phyloP scores from a whole-genome alignment of 208 protist genomes.

The Blechomonas ayalai region DNA sequence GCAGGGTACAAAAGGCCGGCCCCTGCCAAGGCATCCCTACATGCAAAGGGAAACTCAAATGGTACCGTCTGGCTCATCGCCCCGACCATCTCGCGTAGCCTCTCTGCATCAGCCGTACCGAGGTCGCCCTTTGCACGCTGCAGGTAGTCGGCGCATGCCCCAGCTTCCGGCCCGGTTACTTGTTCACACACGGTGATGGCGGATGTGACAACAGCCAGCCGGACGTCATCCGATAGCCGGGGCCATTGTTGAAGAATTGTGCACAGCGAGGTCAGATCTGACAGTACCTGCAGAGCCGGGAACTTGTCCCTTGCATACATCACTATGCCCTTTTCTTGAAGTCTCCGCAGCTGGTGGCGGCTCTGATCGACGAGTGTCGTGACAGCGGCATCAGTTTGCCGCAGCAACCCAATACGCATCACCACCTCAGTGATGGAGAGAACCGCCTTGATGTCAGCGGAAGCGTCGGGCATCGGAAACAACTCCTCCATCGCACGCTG shows the following conservation, averaged over 20 bases:
- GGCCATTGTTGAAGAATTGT: conserved; percentile 32
- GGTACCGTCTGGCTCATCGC: conserved; percentile 10
- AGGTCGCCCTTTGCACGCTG: conserved; percentile 1
- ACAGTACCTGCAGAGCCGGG: conserved; percentile 36
- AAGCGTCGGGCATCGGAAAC: conserved; percentile 19
- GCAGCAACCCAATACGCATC: conserved; percentile 31
- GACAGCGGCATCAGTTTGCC: conserved; percentile 13
- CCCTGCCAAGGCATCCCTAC: too few relatives aligned
- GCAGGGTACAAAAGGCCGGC: too few relatives aligned
- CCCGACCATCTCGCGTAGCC: conserved; percentile 3
- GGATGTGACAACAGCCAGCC: neutral
- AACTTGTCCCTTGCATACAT: conserved; percentile 15
- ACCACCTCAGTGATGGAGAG: conserved; percentile 37
- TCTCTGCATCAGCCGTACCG: neutral
- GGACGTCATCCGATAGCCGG: conserved; percentile 9
- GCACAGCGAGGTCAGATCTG: conserved; percentile 49
- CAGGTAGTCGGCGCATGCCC: neutral
- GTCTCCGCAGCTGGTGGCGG: conserved; percentile 19
- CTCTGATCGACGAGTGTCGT: conserved; percentile 13
- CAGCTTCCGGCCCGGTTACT: neutral
- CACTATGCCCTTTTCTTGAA: conserved; percentile 27
- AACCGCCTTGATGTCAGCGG: conserved; percentile 12
- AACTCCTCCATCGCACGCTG: conserved; percentile 13
- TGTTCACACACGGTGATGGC: neutral
- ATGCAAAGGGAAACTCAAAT: conserved; percentile 13